Evolutionary conservation across 805 yeast species (phyloP), one percentile per base, ranked within the genome.

Genomic region (Hanseniaspora guilliermondii): DNA sequence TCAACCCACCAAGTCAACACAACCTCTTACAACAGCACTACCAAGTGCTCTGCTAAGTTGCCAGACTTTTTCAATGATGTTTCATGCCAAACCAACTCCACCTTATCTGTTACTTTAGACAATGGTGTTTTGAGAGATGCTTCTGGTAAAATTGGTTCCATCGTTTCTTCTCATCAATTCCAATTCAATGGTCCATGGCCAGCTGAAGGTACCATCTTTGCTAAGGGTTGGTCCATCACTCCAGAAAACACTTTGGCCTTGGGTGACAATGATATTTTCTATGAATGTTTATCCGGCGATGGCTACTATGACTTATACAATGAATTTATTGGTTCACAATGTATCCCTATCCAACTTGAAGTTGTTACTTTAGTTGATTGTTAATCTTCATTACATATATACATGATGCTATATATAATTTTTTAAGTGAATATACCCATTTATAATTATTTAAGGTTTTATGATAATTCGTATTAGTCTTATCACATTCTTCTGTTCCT

Each of bases 121-220:
- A 65, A 60, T 17, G 65, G 76, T 46, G 61, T 75, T 40, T 70
- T 79, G 60, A 71, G 63, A 12, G 84, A 79, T 60, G 58, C 74
- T n/a, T 56, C 66, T 53, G 78, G 77, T 39, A 75, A 83, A 71
- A 68, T 79, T 59, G 83, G 83, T 56, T 74, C 82, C 45, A 77
- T 79, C 67, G 83, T 78, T 57, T 76, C 82, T 41, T 78, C 78
- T 74, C 71, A 78, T 67, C 84, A 79, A 69, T 77, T 78, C 73
- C 83, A 78, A 68, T 78, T 78, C 62, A 82, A 79, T 64, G 82
- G 82, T 57, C 82, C 82, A 48, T 79, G 81, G 64, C 82, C 83
- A 53, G 83, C 79, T 70, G 80, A 76, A 22, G 79, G 79, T 60
- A 68, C 78, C 30, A 68, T 75, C 55, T 74, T 70, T 57, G 78